Conservation (phyloP, 1,284 basidiomycete genomes). For the Marasmius oreades region DNA sequence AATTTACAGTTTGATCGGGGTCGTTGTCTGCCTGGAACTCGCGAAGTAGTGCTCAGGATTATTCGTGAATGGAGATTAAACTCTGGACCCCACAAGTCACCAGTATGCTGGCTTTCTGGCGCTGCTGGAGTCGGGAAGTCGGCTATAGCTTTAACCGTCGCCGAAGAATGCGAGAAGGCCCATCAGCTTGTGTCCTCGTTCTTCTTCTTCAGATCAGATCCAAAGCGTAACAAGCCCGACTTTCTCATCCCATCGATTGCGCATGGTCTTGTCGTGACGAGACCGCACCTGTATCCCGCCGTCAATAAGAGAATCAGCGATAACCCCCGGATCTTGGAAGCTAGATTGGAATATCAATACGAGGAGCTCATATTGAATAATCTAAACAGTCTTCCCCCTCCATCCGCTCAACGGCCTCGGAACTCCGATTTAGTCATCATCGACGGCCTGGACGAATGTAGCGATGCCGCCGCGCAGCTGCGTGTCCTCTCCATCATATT, state of each 20-base stretch:
- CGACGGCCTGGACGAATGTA: slow-evolving; percentile 7
- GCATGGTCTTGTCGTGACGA: not conserved
- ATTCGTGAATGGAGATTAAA: slow-evolving; percentile 16
- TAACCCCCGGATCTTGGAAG: not conserved
- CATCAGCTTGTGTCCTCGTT: slow-evolving; percentile 10
- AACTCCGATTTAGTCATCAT: not conserved
- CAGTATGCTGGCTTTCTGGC: slow-evolving; percentile 17
- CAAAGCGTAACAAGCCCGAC: not conserved
- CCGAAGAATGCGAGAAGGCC: slow-evolving; percentile 9
- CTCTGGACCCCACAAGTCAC: not conserved
- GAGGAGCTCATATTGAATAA: slow-evolving; percentile 2
- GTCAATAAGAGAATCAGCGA: not conserved
- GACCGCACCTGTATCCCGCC: not conserved
- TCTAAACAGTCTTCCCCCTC: not conserved
- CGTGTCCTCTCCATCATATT: not conserved
- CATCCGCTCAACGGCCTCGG: no score
- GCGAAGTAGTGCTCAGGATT: slow-evolving; percentile 10
- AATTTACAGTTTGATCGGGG: not conserved
- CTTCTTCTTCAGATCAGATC: slow-evolving; percentile 17
- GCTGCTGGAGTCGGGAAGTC: slow-evolving; percentile 19
- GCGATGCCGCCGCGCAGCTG: not conserved
- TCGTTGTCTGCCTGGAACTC: slow-evolving; percentile 13
- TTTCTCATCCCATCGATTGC: slow-evolving; percentile 5
- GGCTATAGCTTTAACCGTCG: slow-evolving; percentile 18
- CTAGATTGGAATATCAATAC: slow-evolving; percentile 5